Conservation (phyloP, 2,329 filamentous ascomycete genomes). For the Didymella pomorum region DNA sequence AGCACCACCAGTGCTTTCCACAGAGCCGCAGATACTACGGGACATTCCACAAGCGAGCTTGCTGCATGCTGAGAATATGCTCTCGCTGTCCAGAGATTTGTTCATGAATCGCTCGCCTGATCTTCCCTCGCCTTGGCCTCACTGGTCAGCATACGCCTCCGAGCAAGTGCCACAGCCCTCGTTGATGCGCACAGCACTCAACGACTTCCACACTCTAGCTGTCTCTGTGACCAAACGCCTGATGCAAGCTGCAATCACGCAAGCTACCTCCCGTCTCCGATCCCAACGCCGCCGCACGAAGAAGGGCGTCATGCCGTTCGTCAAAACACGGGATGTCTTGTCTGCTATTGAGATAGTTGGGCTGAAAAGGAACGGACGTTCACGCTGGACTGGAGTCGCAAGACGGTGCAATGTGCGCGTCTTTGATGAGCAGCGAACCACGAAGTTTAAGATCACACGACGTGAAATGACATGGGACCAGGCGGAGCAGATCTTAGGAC, state of each 20-base stretch:
- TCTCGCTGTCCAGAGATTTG: constrained; percentile 42
- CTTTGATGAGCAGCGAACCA: constrained; percentile 35
- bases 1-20: neutral
- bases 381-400: constrained; percentile 62
- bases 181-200: constrained; percentile 77
- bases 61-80: constrained; percentile 38
- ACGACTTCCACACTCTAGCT: constrained; percentile 75
- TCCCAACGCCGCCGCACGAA: constrained; percentile 51
- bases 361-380: constrained; percentile 55
- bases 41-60: constrained; percentile 46
- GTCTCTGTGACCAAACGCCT: constrained; percentile 74
- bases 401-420: constrained; percentile 63
- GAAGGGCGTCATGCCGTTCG: constrained; percentile 43
- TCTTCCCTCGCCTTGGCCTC: constrained; percentile 38
- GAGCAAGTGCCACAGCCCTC: constrained; percentile 62
- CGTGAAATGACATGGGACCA: constrained; percentile 55
- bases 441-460: constrained; percentile 32
- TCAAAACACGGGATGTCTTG: constrained; percentile 60
- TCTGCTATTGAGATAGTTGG: constrained; percentile 64
- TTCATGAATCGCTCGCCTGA: constrained; percentile 50
- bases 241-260: constrained; percentile 72
- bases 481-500: constrained; percentile 43
- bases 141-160: constrained; percentile 44
- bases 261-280: constrained; percentile 73
- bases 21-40: constrained; percentile 29